Evolutionary conservation across 768 basidiomycete genomes (phyloP).

Genomic region (Hericium coralloides): DNA sequence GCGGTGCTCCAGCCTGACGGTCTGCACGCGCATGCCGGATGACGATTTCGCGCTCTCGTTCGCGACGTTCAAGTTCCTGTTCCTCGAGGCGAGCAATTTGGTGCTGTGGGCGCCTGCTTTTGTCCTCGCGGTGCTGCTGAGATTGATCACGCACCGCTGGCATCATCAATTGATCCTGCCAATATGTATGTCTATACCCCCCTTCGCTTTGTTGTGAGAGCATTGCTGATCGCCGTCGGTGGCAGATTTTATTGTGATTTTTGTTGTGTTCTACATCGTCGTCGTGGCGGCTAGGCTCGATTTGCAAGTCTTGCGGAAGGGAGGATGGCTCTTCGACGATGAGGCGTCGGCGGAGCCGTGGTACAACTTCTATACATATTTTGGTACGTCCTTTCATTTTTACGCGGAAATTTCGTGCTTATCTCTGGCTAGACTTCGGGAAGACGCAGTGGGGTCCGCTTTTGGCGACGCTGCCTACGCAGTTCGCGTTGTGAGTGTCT

Average conservation of each 20-base stretch:
- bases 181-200: constrained; percentile 46
- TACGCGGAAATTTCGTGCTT: neutral
- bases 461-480: constrained; percentile 84
- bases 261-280: constrained; percentile 75
- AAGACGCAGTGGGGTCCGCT: constrained; percentile 57
- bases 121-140: constrained; percentile 62
- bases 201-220: neutral
- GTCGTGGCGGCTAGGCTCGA: constrained; percentile 55
- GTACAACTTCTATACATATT: constrained; percentile 83
- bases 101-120: constrained; percentile 76
- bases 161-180: constrained; percentile 92
- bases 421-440: constrained; percentile 39
- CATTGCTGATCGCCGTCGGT: neutral
- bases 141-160: constrained; percentile 70
- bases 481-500: constrained; percentile 73
- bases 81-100: constrained; percentile 52
- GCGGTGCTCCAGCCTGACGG: constrained; percentile 60
- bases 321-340: constrained; percentile 87
- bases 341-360: constrained; percentile 41
- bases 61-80: constrained; percentile 54
- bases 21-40: constrained; percentile 75
- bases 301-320: constrained; percentile 45
- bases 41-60: constrained; percentile 64
- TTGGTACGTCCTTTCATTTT: constrained; percentile 37
- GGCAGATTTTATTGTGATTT: constrained; percentile 74